Conservation (phyloP, 768 basidiomycete species). For the Solioccasus polychromus region DNA sequence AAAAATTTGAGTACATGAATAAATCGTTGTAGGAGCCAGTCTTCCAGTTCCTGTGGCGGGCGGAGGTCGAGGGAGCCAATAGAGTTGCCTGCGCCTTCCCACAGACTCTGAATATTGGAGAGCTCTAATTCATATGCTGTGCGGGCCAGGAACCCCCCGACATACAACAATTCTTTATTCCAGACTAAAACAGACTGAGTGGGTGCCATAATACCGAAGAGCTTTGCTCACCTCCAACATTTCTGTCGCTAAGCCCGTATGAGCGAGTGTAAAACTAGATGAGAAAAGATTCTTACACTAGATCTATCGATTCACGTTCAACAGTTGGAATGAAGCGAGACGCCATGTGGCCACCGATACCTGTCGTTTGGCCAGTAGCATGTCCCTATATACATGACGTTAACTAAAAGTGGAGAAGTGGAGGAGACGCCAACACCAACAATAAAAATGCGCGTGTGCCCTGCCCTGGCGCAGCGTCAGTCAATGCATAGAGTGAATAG, state of each 20-base stretch:
- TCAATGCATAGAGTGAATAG: neutral
- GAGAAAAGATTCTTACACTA: constrained; percentile 55
- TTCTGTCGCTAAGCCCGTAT: constrained; percentile 59
- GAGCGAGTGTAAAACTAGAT: neutral
- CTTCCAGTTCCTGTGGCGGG: constrained; percentile 41
- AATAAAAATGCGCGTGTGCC: constrained; percentile 80
- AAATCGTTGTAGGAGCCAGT: constrained; percentile 55
- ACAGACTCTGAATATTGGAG: constrained; percentile 50
- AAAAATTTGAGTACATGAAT: constrained; percentile 87
- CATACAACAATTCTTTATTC: constrained; percentile 86
- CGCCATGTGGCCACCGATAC: constrained; percentile 65
- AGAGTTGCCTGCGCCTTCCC: constrained; percentile 47
- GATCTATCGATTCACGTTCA: constrained; percentile 89
- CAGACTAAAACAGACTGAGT: constrained; percentile 48
- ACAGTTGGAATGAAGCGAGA: constrained; percentile 94
- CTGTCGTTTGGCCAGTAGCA: constrained; percentile 90
- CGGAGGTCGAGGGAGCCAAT: constrained; percentile 25
- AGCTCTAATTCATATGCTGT: constrained; percentile 85
- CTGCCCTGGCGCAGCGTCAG: constrained; percentile 42
- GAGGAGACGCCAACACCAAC: constrained; percentile 38
- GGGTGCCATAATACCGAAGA: neutral
- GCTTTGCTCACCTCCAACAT: constrained; percentile 59
- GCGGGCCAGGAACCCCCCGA: constrained; percentile 81
- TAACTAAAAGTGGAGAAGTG: neutral
- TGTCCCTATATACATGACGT: constrained; percentile 58